Evolutionary conservation across 2,329 filamentous ascomycete species (phyloP).

Genomic region (Neofusicoccum ribis): DNA sequence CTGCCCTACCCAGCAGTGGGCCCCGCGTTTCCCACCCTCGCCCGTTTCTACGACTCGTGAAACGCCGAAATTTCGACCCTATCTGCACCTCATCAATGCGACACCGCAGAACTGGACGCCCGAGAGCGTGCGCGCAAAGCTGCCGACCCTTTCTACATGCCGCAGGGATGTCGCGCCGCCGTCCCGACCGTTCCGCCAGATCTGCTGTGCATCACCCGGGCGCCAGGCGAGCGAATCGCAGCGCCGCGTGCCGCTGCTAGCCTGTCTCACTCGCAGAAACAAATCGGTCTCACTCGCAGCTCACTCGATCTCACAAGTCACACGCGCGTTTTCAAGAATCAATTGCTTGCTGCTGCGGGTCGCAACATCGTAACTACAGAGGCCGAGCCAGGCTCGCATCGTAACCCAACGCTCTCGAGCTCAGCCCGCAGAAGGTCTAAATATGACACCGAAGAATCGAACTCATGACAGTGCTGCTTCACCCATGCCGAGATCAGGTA

Average conservation of each 20-base stretch:
- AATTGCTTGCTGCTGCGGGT: background rate
- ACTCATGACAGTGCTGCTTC: background rate
- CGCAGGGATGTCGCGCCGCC: background rate
- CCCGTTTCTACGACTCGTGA: background rate
- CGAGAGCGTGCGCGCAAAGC: background rate
- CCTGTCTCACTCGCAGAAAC: background rate
- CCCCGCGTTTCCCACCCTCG: background rate
- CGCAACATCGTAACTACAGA: background rate
- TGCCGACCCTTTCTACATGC: too few species aligned
- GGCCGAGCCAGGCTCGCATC: slow-evolving; percentile 6
- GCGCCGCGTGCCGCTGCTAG: background rate
- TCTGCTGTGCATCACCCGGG: slow-evolving; percentile 7
- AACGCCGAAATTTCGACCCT: background rate
- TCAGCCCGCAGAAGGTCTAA: background rate
- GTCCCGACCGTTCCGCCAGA: slow-evolving; percentile 11
- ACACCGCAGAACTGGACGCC: background rate
- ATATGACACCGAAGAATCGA: background rate
- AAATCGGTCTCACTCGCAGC: too few species aligned
- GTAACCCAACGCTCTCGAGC: slow-evolving; percentile 6
- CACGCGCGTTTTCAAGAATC: slow-evolving; percentile 7
- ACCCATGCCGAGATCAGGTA: background rate
- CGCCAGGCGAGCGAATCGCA: background rate
- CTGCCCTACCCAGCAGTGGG: background rate
- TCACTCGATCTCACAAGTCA: background rate
- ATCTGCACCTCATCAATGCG: slow-evolving; percentile 10